phyloP scores from a whole-genome alignment of 495 filamentous ascomycete species.

The Hypoxylon lenormandii region DNA sequence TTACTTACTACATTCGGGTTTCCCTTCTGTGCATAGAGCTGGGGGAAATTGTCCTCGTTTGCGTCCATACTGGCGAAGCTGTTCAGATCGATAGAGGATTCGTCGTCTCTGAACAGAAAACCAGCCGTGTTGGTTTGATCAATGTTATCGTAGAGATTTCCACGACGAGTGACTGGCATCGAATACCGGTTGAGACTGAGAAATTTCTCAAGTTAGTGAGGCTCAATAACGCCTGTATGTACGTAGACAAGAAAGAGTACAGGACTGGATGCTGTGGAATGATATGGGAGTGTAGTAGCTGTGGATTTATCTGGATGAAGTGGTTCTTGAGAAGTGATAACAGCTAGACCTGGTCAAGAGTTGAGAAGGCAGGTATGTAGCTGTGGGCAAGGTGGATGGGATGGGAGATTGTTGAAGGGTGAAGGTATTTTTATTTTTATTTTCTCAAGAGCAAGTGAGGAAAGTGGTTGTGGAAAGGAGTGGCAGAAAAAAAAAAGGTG shows the following conservation, averaged over 20 bases:
- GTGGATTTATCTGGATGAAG: too few species aligned
- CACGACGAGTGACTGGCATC: conserved; percentile 81
- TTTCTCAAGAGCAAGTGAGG: too few species aligned
- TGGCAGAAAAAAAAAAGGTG: too few species aligned
- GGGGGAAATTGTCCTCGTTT: conserved; percentile 84
- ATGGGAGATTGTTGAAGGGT: too few species aligned
- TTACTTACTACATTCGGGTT: conserved; percentile 75
- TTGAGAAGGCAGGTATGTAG: too few species aligned
- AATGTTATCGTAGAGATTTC: conserved; percentile 68
- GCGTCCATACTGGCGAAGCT: conserved; percentile 79
- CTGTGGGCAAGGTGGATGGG: too few species aligned
- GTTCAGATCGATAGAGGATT: conserved; percentile 66
- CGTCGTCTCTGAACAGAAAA: conserved; percentile 87
- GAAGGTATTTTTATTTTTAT: too few species aligned
- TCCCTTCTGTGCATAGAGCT: conserved; percentile 76
- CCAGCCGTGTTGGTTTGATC: conserved; percentile 82
- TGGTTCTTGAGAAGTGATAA: too few species aligned
- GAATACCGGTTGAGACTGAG: conserved; percentile 84
- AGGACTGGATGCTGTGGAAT: neutral
- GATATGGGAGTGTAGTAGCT: neutral
- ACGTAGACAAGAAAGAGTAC: neutral
- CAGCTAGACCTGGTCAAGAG: too few species aligned
- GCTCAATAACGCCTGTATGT: neutral
- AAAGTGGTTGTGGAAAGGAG: too few species aligned
- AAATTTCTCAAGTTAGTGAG: conserved; percentile 32